Evolutionary conservation across 108 stramenopile species (phyloP), one percentile per base, ranked within the genome.

Genomic region (Fragilariopsis cylindrus): DNA sequence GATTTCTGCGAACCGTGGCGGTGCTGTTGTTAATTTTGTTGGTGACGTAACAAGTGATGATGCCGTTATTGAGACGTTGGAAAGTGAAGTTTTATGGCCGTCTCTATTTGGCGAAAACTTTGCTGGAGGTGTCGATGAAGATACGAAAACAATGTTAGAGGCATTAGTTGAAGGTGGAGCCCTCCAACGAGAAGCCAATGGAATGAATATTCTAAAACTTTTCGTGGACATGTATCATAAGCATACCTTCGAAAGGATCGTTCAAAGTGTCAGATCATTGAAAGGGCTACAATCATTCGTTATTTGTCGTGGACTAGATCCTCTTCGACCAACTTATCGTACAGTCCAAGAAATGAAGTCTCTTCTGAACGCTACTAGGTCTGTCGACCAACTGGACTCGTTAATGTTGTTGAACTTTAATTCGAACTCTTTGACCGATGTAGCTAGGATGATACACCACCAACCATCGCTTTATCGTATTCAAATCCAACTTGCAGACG

Each of bases 221-320:
- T 74, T 64, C 44, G 62, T 74, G 53, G 73, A 74, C 56, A 62
- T 64, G 48, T 74, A 74, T 41, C 73, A 74, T 56, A 52, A 55
- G 39, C 56, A 60, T 19, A 74, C 60, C 30, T 74, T 66, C 49
- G 73, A 74, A 21, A 21, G 55, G 11, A 74, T 74, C 19, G 73
- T 74, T 7, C 40, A 65, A 43, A 42, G 41, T 15, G 40, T 74
- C 44, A 54, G 54, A 21, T 63, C 48, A 45, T 63, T 64, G 13
- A 47, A 62, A 5, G 47, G 18, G 40, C 46, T 66, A 16, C 46
- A 57, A 21, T 42, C 11, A 8, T n/a, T 74, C 0, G 43, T 48
- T 42, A 54, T 74, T 74, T 41, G 16, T 7, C 73, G 73, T 43
- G 63, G 42, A 43, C 3, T 46, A 3, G 57, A 65, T 18, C 9